Base-by-base conservation (phyloP, 2,329 filamentous ascomycete genomes). In the Dactylellina cionopaga region DNA sequence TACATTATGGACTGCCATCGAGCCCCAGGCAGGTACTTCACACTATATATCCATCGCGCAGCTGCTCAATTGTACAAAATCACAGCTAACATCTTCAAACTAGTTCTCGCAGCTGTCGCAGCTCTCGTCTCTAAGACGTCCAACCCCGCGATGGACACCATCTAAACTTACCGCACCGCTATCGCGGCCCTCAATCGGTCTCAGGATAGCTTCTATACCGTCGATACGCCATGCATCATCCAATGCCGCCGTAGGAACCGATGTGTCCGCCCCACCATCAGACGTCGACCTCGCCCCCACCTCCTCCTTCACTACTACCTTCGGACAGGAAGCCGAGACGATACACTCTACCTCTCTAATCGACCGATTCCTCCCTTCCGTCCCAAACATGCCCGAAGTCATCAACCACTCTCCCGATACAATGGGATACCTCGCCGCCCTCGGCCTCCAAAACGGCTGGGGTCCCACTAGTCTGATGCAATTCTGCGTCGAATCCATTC, bases 391-490 rank as follows among this genome's bases (percentile, higher is more conserved):
- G 4, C 29, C 49, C 15, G 44, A 60, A 6, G 25, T 44, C 17
- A 69, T 58, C 37, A 27, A 35, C 25, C 52, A 72, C 35, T 10
- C 49, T 74, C 87, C 90, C 33, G 90, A 94, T 78, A 84, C 87
- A 54, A 86, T 96, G 68, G 95, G 95, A 74, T 97, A 93, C 78
- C 83, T 99, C 68, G 87, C 91, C 76, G 85, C 87, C 5, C 83
- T 98, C 9, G 95, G 95, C 2, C 83, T 99, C 19, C 91, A 98
- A 77, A 98, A 90, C 78, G 92, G 94, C 78, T 93, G 84, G 83
- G 94, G 94, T 13, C 87, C 91, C 3, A 91, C 92, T 0, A 82
- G 88, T 2, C 75, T 87, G 13, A 88, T 95, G 80, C 85, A 97
- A 81, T 93, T 85, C 84, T 19, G 87, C 1, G 82, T 98, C 9